Evolutionary conservation across 768 basidiomycete species (phyloP), one percentile per base, ranked within the genome.

Genomic region (Auricularia cornea): DNA sequence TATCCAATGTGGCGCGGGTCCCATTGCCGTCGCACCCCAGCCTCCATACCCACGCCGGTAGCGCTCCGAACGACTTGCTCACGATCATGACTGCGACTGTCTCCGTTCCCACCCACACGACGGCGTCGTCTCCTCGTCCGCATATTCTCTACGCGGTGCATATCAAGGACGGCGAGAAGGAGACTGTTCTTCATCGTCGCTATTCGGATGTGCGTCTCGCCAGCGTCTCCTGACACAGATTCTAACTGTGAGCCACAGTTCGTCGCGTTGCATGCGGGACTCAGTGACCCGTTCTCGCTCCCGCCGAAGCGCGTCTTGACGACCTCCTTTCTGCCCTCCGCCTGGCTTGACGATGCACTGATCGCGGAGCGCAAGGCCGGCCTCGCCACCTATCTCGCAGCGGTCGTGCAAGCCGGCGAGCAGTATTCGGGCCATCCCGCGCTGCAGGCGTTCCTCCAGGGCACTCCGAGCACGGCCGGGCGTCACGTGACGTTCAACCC

Each of bases 361-460:
- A 82, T 84, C 60, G 70, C 76, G 1, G 81, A 82, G 68, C 79
- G 83, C 65, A 84, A 83, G 70, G 70, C 71, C 5, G 82, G 81
- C 3, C 69, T 84, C 2, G 71, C 75, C 18, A 68, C 73, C 16
- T 83, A 83, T 65, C 71, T 84, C 33, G 70, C 71, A 35, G 71
- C 72, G 59, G 70, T 83, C 32, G 65, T 81, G 16, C 67, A 70
- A 5, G 75, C 72, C n/a, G 54, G 54, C 5, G 69, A 74, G 16
- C 70, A 74, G 31, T 80, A 76, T 65, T 70, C 73, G 54, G 69
- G 76, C 32, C 67, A 74, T 29, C 67, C 73, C 26, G 70, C 70
- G 14, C 68, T 83, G 40, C 59, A 70, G 51, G 68, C 75, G 14
- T 83, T 84, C 68, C 72, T 83, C 12, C 65, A 74, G 16, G 66